Evolutionary conservation across 805 yeast species (phyloP).

Genomic region (Saccharomycopsis oosterbeekiorum): DNA sequence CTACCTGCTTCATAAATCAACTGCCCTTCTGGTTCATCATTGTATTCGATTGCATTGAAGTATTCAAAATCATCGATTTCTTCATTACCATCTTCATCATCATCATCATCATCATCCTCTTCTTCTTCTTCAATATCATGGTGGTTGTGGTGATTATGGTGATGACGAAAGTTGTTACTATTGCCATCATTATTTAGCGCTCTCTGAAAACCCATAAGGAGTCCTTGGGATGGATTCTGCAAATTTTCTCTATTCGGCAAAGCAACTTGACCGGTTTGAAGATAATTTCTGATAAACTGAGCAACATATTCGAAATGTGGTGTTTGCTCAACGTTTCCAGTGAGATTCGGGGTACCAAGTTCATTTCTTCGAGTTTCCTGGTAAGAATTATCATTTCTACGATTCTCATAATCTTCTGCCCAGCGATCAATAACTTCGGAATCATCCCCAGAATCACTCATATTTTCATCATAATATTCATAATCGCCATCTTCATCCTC

Average conservation of each 20-base stretch:
- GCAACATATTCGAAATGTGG: slow-evolving; percentile 1
- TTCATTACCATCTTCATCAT: background rate
- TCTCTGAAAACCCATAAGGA: background rate
- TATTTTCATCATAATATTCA: slow-evolving; percentile 18
- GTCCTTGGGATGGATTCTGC: background rate
- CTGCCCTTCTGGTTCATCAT: background rate
- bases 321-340: background rate
- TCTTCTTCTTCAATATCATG: background rate
- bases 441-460: slow-evolving; percentile 12
- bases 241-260: background rate
- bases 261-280: background rate
- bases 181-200: background rate
- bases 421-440: slow-evolving; percentile 11
- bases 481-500: slow-evolving; percentile 22
- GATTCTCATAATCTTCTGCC: slow-evolving; percentile 9
- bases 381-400: background rate
- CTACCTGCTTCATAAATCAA: background rate
- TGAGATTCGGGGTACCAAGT: background rate
- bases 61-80: background rate
- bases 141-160: background rate
- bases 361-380: background rate
- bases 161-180: background rate
- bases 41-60: background rate
- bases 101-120: background rate
- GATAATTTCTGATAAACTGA: background rate